A percentile compares a stretch with the other conserved stretches of the same genome.
phyloP scores from a whole-genome alignment of 2,329 filamentous ascomycete genomes.

The Aspergillus novoparasiticus region DNA sequence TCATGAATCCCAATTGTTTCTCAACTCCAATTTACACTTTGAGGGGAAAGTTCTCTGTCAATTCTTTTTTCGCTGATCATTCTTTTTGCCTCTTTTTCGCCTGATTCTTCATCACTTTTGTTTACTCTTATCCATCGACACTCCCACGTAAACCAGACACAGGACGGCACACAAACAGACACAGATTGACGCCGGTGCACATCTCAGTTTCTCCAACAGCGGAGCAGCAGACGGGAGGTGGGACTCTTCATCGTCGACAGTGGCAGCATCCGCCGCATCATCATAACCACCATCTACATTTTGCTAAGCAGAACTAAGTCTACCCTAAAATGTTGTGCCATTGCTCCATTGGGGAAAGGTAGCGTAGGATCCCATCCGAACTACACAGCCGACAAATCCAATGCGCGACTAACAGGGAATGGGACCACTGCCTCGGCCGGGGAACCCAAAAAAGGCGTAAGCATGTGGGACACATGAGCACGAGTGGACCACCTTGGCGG shows the following conservation, averaged over 20 bases:
- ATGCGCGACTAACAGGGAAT: slow-evolving; percentile 10
- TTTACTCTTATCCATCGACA: neutral
- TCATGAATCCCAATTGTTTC: slow-evolving; percentile 9
- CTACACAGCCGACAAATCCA: slow-evolving; percentile 16
- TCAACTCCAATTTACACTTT: slow-evolving; percentile 1
- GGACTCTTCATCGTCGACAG: slow-evolving; percentile 10
- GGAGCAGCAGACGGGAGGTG: slow-evolving; percentile 18
- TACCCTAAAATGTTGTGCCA: slow-evolving; percentile 17
- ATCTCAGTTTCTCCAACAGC: slow-evolving; percentile 18
- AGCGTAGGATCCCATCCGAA: slow-evolving; percentile 11
- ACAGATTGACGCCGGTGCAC: slow-evolving; percentile 18
- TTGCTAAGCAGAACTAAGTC: slow-evolving; percentile 1
- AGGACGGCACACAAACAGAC: slow-evolving; percentile 12
- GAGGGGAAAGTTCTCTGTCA: slow-evolving; percentile 1
- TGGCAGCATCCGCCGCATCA: slow-evolving; percentile 6
- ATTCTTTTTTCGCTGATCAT: neutral
- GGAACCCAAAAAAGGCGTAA: slow-evolving; percentile 28
- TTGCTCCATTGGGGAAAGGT: slow-evolving; percentile 20
- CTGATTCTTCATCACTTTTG: neutral
- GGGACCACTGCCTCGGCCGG: slow-evolving; percentile 22
- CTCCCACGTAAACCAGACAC: slow-evolving; percentile 2
- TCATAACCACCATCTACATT: slow-evolving; percentile 4
- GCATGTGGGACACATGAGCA: slow-evolving; percentile 26
- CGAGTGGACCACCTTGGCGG: slow-evolving; percentile 24
- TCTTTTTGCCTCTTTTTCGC: slow-evolving; percentile 4